Base-by-base conservation (phyloP, 495 filamentous ascomycete genomes). In the Talaromyces ruber region DNA sequence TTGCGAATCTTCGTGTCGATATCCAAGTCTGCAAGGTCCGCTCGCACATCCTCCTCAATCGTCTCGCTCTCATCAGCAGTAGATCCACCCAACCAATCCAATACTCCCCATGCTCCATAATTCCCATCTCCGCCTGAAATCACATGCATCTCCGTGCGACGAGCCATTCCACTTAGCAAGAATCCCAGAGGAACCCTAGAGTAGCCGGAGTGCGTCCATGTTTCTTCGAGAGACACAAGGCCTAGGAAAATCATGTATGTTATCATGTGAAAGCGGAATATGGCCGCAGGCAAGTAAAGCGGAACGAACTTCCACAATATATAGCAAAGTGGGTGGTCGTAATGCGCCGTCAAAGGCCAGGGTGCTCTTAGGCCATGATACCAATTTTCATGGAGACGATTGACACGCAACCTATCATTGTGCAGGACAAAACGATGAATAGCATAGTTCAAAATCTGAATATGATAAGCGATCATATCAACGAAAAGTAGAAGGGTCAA, bases 281-380 rank as follows among this genome's bases (percentile, higher is more conserved):
- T 70, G 63, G 78, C 68, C 1, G 88, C 86, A 8, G 93, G 91
- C 3, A 88, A 65, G 71, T 91, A 93, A 18, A 84, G 80, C 0
- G 93, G 93, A 21, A 93, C 39, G 66, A 90, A 89, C 54, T 80
- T 84, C 59, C 78, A 74, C 11, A 95, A 66, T 1, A 96, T 72
- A 64, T 91, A 88, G 4, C 83, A 75, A n/a, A 88, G 30, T 0
- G 92, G 91, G 65, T 96, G 91, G 72, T 97, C 92, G 69, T 90
- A 91, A 68, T 87, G 86, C 45, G 81, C 87, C 64, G 80, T 84
- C 53, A 86, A 80, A 22, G 88, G 81, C 75, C 83, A 92, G 2
- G 90, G 88, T 0, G 82, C 71, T 4, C 70, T 63, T 21, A 87
- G 73, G 16, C 73, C 67, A 68, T 96, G 91, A 61, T 88, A 86